A percentile compares a stretch with the other conserved stretches of the same genome.
phyloP scores from a whole-genome alignment of 371 early-diverging fungal genomes.

The Nematocida homosporus region DNA sequence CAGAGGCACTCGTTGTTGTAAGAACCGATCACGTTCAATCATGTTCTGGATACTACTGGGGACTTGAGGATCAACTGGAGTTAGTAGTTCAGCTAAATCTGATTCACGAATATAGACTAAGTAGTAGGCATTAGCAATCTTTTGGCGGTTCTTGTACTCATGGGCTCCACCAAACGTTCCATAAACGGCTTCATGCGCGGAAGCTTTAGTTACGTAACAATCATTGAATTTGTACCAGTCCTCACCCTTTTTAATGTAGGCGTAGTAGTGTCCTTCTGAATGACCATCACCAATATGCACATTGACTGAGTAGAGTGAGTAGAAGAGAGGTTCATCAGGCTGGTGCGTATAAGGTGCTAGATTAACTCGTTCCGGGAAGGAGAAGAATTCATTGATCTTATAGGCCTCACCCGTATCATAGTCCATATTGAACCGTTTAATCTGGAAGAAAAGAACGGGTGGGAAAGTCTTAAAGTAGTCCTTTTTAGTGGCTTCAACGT shows the following conservation, averaged over 20 bases:
- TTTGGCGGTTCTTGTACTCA: constrained; percentile 55
- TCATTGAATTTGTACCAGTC: constrained; percentile 83
- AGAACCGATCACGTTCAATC: constrained; percentile 38
- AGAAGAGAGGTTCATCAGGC: constrained; percentile 10
- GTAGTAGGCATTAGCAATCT: constrained; percentile 63
- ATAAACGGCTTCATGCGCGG: constrained; percentile 80
- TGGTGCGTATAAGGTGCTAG: constrained; percentile 77
- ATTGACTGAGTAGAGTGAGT: constrained; percentile 72
- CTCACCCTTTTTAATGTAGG: constrained; percentile 75
- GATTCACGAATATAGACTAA: constrained; percentile 62
- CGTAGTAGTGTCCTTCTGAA: constrained; percentile 92
- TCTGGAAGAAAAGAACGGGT: constrained; percentile 86
- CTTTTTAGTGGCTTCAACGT: constrained; percentile 88
- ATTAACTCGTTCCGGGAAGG: constrained; percentile 83
- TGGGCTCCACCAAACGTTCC: constrained; percentile 72
- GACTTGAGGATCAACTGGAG: not conserved
- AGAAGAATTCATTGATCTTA: constrained; percentile 90
- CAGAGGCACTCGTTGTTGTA: not conserved
- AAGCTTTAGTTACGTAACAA: constrained; percentile 80
- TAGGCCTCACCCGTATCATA: constrained; percentile 60
- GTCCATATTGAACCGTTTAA: constrained; percentile 94
- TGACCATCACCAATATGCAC: constrained; percentile 86
- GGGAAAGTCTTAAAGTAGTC: constrained; percentile 87
- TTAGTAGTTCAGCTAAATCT: constrained; percentile 23
- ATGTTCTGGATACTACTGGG: constrained; percentile 19